Evolutionary conservation across 2,329 filamentous ascomycete species (phyloP).

Genomic region (Ceratocystis cubensis): DNA sequence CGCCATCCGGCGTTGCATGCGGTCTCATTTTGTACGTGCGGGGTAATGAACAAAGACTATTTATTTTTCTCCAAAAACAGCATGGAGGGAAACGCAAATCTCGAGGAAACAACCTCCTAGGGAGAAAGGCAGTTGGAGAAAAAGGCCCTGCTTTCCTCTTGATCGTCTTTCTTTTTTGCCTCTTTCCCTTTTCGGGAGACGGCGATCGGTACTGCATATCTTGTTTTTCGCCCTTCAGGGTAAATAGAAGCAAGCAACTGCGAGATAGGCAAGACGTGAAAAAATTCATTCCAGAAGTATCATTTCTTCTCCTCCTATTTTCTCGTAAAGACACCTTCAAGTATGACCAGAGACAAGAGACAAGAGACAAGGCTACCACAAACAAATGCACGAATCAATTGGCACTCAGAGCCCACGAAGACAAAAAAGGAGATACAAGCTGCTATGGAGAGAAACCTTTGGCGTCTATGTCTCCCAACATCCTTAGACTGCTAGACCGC

Average conservation of each 20-base stretch:
- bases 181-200: neutral
- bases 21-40: neutral
- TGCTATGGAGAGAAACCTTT: neutral
- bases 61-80: constrained; percentile 4
- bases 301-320: neutral
- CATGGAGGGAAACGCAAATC: neutral
- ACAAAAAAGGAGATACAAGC: neutral
- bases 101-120: neutral
- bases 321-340: neutral
- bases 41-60: neutral
- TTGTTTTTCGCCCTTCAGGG: neutral
- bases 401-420: neutral
- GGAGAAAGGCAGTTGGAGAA: constrained; percentile 6
- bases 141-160: constrained; percentile 6
- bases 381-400: neutral
- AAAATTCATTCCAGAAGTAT: neutral
- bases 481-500: neutral
- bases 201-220: neutral
- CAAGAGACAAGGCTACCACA: neutral
- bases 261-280: neutral
- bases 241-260: neutral
- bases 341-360: neutral
- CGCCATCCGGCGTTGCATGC: neutral
- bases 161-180: neutral
- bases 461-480: neutral